Evolutionary conservation across 345 rosid species (phyloP).

Genomic region (Murraya koenigii): DNA sequence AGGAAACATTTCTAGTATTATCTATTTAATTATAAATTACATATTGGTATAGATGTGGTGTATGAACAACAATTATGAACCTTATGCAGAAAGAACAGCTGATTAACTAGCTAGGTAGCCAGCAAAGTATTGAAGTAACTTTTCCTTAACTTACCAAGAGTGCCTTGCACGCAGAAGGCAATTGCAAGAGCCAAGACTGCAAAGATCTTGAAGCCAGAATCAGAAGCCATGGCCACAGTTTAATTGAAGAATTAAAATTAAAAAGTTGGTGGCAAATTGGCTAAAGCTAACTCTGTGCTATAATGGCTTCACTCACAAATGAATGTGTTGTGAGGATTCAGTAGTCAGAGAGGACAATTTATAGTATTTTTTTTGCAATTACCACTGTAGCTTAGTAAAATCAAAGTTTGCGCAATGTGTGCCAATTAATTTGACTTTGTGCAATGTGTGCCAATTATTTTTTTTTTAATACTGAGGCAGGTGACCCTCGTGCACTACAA

Average conservation of each 20-base stretch:
- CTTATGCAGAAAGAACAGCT: no score
- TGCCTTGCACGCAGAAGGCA: slow-evolving; percentile 24
- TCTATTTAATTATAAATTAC: no score
- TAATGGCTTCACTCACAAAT: background rate
- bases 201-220: slow-evolving; percentile 19
- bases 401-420: background rate
- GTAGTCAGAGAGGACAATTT: background rate
- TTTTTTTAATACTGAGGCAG: no score
- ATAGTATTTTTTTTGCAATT: slow-evolving; percentile 10
- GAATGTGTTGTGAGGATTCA: slow-evolving; percentile 9
- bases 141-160: slow-evolving; percentile 26
- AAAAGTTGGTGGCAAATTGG: background rate
- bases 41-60: no score
- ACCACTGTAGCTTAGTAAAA: background rate
- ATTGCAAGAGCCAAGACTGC: slow-evolving; percentile 28
- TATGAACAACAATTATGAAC: no score
- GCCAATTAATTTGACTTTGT: no score
- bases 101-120: no score
- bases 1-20: no score
- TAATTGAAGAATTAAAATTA: no score
- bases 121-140: background rate
- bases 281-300: background rate
- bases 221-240: slow-evolving; percentile 31
- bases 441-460: no score
- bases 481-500: no score